Conservation (phyloP, 345 rosid genomes). For the Pugionium cornutum region DNA sequence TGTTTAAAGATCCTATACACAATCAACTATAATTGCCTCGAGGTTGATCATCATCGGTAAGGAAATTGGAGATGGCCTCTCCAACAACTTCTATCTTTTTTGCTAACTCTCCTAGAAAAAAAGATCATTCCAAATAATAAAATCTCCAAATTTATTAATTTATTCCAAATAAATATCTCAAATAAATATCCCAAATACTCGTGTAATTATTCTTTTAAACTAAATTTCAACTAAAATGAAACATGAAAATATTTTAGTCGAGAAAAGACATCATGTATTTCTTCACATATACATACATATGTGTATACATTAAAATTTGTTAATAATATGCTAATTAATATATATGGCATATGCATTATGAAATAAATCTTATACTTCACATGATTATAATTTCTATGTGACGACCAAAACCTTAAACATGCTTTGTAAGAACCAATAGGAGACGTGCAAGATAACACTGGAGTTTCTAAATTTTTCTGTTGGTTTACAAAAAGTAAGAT, state of each 20-base stretch:
- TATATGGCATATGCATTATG: conserved; percentile 4
- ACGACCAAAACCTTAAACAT: conserved; percentile 31
- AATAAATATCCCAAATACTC: background rate
- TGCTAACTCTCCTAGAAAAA: too few relatives aligned
- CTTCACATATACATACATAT: background rate
- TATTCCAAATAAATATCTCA: background rate
- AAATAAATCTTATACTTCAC: conserved; percentile 6
- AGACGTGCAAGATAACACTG: conserved; percentile 19
- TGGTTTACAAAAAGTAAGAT: conserved; percentile 29
- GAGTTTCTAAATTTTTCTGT: background rate
- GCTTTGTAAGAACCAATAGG: conserved; percentile 29
- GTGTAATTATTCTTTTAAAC: background rate
- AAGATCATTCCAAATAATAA: too few relatives aligned
- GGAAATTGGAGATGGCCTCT: too few relatives aligned
- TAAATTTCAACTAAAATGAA: background rate
- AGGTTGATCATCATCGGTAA: too few relatives aligned
- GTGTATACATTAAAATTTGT: too few relatives aligned
- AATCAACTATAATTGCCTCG: too few relatives aligned
- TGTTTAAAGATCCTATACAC: too few relatives aligned
- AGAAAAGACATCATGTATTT: background rate
- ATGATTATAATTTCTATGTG: conserved; percentile 6
- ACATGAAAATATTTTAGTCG: background rate
- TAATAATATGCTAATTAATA: too few relatives aligned
- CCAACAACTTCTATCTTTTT: too few relatives aligned
- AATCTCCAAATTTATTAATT: background rate